phyloP scores from a whole-genome alignment of 768 basidiomycete species.

The Hemileccinum impolitum region DNA sequence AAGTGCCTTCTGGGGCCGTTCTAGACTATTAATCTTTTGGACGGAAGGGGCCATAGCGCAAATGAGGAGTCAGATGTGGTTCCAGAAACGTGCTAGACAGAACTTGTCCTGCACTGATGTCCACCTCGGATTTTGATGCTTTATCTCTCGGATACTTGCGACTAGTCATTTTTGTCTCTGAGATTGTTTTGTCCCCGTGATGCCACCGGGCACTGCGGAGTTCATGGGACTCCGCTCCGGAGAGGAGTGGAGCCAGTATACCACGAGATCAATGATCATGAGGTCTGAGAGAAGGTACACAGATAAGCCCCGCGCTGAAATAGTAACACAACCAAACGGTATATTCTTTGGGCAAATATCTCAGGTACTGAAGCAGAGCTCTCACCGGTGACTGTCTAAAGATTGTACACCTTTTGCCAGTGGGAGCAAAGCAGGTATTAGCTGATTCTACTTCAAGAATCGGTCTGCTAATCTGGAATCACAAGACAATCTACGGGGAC shows the following conservation, averaged over 20 bases:
- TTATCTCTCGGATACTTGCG: neutral
- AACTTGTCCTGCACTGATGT: neutral
- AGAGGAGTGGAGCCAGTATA: neutral
- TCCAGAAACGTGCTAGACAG: too few species aligned
- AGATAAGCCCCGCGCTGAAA: constrained; percentile 6
- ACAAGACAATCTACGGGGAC: constrained; percentile 32
- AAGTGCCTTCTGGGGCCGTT: constrained; percentile 34
- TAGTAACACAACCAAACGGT: constrained; percentile 5
- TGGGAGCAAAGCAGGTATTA: constrained; percentile 4
- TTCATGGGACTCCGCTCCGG: neutral
- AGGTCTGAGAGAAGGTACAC: neutral
- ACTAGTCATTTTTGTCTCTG: neutral
- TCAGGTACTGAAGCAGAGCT: constrained; percentile 1
- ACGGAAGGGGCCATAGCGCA: constrained; percentile 42
- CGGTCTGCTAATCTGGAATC: constrained; percentile 20
- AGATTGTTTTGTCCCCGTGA: neutral
- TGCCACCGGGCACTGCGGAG: constrained; percentile 1
- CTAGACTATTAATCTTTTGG: constrained; percentile 52
- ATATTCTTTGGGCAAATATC: neutral
- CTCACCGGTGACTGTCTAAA: constrained; percentile 4
- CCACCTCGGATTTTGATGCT: neutral
- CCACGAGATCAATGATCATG: neutral
- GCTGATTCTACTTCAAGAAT: constrained; percentile 19
- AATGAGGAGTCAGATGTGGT: neutral
- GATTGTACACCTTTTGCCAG: neutral